Conservation (phyloP, 306 rosid species). For the Cicer bijugum region DNA sequence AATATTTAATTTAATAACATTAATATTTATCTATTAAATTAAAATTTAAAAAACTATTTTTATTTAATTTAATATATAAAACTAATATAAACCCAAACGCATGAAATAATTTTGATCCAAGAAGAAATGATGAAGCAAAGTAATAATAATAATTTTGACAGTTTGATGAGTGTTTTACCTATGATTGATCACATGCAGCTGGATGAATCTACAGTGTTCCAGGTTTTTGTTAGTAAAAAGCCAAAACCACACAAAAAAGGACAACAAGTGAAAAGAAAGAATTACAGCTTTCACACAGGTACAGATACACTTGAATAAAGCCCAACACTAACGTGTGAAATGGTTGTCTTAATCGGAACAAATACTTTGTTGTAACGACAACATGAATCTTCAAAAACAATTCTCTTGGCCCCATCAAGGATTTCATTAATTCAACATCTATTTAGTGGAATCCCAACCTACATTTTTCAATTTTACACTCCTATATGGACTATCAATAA, state of each 20-base stretch:
- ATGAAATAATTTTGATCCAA: conserved; percentile 31
- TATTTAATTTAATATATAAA: background rate
- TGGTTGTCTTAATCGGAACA: conserved; percentile 60
- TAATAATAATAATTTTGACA: conserved; percentile 37
- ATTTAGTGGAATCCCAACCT: conserved; percentile 41
- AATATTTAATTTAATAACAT: no score
- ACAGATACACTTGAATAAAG: conserved; percentile 35
- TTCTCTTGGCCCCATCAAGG: conserved; percentile 64
- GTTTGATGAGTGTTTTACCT: conserved; percentile 31
- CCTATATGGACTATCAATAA: conserved; percentile 58
- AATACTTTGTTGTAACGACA: conserved; percentile 61
- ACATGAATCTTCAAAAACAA: conserved; percentile 75
- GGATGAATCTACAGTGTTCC: conserved; percentile 12
- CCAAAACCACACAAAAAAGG: conserved; percentile 17
- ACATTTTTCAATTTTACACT: conserved; percentile 14
- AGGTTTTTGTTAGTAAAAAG: conserved; percentile 31
- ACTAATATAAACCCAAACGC: background rate
- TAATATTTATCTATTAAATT: no score
- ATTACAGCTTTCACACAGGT: conserved; percentile 44
- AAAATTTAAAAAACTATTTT: background rate
- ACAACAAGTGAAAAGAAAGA: conserved; percentile 28
- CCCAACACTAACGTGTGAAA: conserved; percentile 41
- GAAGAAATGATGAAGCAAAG: conserved; percentile 39
- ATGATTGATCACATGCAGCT: conserved; percentile 25
- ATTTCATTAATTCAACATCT: conserved; percentile 46